These are phyloP conservation scores for Zymoseptoria brevis DNA, from an alignment of 2,329 filamentous ascomycete genomes.

Conservation along the genomic window DNA sequence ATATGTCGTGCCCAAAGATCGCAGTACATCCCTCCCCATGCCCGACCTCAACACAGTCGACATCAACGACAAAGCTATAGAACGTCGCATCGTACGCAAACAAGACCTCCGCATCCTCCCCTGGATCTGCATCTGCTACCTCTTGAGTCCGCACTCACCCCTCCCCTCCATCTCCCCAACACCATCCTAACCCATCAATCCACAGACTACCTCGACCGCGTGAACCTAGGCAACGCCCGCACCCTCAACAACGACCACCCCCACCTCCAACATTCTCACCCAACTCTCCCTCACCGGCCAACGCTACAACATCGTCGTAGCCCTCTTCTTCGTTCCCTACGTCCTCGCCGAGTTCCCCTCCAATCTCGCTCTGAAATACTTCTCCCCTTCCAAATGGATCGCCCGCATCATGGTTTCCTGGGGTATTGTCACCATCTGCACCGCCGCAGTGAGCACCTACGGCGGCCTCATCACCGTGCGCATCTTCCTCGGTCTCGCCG, in stretches of 20 bases:
- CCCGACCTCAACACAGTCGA: background rate
- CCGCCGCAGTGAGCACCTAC: conserved; percentile 51
- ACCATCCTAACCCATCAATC: background rate
- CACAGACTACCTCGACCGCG: conserved; percentile 1
- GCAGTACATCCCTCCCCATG: background rate
- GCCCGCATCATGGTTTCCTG: conserved; percentile 53
- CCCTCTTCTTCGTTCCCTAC: conserved; percentile 69
- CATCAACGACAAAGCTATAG: background rate
- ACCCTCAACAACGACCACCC: conserved; percentile 7
- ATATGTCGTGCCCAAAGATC: background rate
- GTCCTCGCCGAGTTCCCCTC: conserved; percentile 61
- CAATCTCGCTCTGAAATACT: conserved; percentile 60
- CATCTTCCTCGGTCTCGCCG: conserved; percentile 53
- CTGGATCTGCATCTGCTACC: background rate
- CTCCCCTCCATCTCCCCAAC: too few species aligned
- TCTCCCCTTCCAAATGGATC: conserved; percentile 55
- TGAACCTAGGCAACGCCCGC: conserved; percentile 7
- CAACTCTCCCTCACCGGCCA: conserved; percentile 3
- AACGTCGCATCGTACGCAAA: background rate
- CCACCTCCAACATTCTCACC: conserved; percentile 3
- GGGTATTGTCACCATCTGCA: conserved; percentile 56
- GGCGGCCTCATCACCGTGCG: conserved; percentile 58
- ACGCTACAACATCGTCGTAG: conserved; percentile 55
- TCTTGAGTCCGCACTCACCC: background rate
- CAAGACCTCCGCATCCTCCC: background rate